phyloP scores from a whole-genome alignment of 2,329 filamentous ascomycete species.

The Venturia carpophila region DNA sequence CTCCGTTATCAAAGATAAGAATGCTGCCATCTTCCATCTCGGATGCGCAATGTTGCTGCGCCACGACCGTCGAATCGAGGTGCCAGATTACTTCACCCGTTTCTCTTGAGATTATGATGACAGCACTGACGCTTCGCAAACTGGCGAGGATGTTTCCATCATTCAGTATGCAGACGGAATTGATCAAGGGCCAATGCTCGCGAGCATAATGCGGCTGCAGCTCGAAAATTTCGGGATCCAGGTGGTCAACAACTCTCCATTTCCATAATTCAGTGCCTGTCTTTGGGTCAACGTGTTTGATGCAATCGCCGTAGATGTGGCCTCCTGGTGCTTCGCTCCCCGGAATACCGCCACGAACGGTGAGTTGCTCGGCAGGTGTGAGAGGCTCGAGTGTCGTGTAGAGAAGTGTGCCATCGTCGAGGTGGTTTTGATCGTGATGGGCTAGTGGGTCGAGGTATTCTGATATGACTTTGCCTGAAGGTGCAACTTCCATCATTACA shows the following conservation, averaged over 20 bases:
- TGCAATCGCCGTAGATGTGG: conserved; percentile 37
- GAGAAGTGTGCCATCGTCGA: conserved; percentile 36
- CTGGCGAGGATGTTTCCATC: conserved; percentile 40
- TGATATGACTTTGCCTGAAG: conserved; percentile 32
- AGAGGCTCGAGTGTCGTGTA: conserved; percentile 39
- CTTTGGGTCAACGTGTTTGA: conserved; percentile 35
- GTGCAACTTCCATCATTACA: conserved; percentile 38
- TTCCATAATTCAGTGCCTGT: conserved; percentile 36
- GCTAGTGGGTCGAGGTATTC: conserved; percentile 37
- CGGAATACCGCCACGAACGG: conserved; percentile 36
- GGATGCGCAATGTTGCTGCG: conserved; percentile 40
- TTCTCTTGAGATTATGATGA: conserved; percentile 36
- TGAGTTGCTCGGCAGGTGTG: conserved; percentile 29
- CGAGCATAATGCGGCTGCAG: conserved; percentile 36
- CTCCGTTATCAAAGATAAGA: conserved; percentile 42
- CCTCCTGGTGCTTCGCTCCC: conserved; percentile 33
- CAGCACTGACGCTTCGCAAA: conserved; percentile 36
- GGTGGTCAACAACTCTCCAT: conserved; percentile 38
- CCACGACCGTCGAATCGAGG: conserved; percentile 33
- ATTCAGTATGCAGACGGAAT: conserved; percentile 33
- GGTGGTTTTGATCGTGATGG: conserved; percentile 42
- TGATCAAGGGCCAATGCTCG: conserved; percentile 41
- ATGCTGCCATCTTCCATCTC: conserved; percentile 38
- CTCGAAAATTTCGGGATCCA: conserved; percentile 33
- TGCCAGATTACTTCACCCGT: conserved; percentile 39